These are phyloP conservation scores for Rugonectria rugulosa DNA, from an alignment of 2,329 filamentous ascomycete genomes.

Conservation along the genomic window DNA sequence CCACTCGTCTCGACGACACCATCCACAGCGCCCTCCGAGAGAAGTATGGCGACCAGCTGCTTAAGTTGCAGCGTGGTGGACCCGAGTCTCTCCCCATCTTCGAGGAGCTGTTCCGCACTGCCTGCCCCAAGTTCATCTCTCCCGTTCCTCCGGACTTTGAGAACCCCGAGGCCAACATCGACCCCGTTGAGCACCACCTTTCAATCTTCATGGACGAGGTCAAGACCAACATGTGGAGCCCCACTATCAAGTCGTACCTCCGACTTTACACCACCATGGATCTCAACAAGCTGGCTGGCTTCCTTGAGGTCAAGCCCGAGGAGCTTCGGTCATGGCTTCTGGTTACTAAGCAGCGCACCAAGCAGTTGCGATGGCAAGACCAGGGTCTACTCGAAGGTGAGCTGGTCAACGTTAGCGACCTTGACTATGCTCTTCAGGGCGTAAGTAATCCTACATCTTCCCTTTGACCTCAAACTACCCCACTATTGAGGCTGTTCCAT, in stretches of 20 bases:
- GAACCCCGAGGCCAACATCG: conserved; percentile 93
- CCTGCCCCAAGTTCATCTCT: conserved; percentile 99
- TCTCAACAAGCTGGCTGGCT: conserved; percentile 95
- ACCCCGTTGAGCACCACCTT: conserved; percentile 97
- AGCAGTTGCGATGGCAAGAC: conserved; percentile 92
- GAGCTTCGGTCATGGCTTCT: conserved; percentile 92
- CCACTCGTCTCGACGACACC: conserved; percentile 95
- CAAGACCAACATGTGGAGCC: conserved; percentile 98
- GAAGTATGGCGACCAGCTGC: conserved; percentile 99
- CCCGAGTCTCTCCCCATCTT: conserved; percentile 95
- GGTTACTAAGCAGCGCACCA: conserved; percentile 98
- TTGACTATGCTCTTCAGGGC: conserved; percentile 96
- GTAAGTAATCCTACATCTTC: conserved; percentile 61
- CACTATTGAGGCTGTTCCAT: conserved; percentile 30
- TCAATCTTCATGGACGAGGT: conserved; percentile 99
- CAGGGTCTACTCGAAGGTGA: conserved; percentile 92
- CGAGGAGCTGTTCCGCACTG: conserved; percentile 95
- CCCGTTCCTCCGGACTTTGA: conserved; percentile 98
- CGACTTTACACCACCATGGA: conserved; percentile 99
- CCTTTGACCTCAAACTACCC: not conserved
- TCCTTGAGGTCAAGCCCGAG: conserved; percentile 96
- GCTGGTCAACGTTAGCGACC: conserved; percentile 88
- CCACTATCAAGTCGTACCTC: conserved; percentile 97
- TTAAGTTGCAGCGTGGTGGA: conserved; percentile 94
- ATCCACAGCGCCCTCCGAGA: conserved; percentile 97